Evolutionary conservation across 1,139 yeast species (phyloP).

Genomic region (Pichia sp.): DNA sequence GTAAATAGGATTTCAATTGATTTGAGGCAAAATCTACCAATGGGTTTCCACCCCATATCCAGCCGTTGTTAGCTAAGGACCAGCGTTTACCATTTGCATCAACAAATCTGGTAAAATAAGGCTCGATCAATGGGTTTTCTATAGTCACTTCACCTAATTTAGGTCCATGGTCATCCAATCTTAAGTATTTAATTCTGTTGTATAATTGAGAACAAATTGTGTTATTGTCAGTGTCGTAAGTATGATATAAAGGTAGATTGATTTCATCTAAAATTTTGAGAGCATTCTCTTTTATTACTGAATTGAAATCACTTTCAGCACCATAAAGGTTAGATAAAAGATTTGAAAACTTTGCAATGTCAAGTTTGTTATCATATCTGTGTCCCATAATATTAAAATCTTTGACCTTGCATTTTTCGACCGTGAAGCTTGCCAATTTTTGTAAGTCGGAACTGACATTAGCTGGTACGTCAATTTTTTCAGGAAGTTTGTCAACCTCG

Average conservation of each 20-base stretch:
- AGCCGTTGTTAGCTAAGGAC: constrained; percentile 91
- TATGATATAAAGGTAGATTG: constrained; percentile 67
- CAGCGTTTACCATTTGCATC: constrained; percentile 50
- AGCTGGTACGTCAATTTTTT: constrained; percentile 34
- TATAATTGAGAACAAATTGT: constrained; percentile 63
- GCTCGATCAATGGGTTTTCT: constrained; percentile 67
- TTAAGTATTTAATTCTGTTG: constrained; percentile 69
- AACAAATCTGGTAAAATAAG: constrained; percentile 75
- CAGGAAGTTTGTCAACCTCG: constrained; percentile 12
- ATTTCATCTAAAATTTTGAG: constrained; percentile 65
- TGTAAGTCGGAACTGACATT: constrained; percentile 44
- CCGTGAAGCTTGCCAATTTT: constrained; percentile 39
- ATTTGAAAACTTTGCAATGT: constrained; percentile 47
- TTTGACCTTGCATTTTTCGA: constrained; percentile 38
- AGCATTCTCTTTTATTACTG: constrained; percentile 40
- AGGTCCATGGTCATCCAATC: constrained; percentile 81
- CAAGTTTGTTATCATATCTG: constrained; percentile 51
- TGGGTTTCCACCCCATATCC: constrained; percentile 99
- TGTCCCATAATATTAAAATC: constrained; percentile 40
- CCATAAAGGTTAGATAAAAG: constrained; percentile 38
- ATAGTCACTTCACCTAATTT: constrained; percentile 59
- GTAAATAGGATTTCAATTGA: constrained; percentile 71
- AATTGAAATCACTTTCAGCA: constrained; percentile 30
- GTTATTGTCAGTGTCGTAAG: constrained; percentile 67
- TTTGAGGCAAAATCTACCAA: constrained; percentile 86